These are phyloP conservation scores for Xylaria sp. DNA, from an alignment of 2,329 filamentous ascomycete genomes.

Conservation along the genomic window DNA sequence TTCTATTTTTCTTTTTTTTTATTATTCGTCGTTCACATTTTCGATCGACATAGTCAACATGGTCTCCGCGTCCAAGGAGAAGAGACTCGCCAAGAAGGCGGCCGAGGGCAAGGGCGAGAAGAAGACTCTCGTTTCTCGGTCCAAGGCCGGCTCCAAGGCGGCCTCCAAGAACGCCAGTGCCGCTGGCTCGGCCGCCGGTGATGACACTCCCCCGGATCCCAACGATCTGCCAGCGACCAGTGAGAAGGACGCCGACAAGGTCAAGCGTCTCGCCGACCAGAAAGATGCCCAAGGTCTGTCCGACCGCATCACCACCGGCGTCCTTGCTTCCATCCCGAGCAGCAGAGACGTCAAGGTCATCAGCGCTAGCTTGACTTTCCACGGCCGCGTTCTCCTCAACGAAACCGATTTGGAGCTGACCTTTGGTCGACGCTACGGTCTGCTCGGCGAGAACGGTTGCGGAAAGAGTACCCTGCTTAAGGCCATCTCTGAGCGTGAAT, in stretches of 20 bases:
- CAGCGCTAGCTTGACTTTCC: conserved; percentile 92
- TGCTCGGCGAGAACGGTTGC: conserved; percentile 98
- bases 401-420: conserved; percentile 94
- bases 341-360: conserved; percentile 98
- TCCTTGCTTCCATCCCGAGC: conserved; percentile 82
- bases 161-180: conserved; percentile 61
- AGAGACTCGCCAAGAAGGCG: conserved; percentile 76
- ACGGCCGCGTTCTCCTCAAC: conserved; percentile 94
- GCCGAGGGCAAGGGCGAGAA: conserved; percentile 78
- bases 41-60: conserved; percentile 57
- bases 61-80: conserved; percentile 76
- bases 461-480: conserved; percentile 99
- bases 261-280: conserved; percentile 89
- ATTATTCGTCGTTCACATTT: not conserved
- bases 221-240: conserved; percentile 76
- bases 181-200: conserved; percentile 72
- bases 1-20: not conserved
- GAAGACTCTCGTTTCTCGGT: conserved; percentile 75
- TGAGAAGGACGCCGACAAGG: conserved; percentile 71
- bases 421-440: conserved; percentile 90
- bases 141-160: conserved; percentile 75
- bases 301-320: conserved; percentile 97
- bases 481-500: conserved; percentile 92
- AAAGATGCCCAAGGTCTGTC: conserved; percentile 97
- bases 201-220: conserved; percentile 69